phyloP scores from a whole-genome alignment of 108 stramenopile genomes.

The Fragilariopsis cylindrus region DNA sequence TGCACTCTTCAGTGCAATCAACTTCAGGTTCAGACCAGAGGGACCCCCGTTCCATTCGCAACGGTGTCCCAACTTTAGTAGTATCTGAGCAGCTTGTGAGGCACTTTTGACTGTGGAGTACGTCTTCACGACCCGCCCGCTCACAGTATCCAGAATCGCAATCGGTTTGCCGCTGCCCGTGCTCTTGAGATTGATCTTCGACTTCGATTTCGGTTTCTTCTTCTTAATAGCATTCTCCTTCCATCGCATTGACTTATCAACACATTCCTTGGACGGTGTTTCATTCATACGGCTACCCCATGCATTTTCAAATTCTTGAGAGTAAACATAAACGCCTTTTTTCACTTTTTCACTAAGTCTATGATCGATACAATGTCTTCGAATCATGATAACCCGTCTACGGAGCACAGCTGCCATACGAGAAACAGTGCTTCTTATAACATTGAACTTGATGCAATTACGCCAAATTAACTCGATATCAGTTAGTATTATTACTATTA shows the following conservation, averaged over 20 bases:
- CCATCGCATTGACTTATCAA: not conserved
- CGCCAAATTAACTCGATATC: constrained; percentile 81
- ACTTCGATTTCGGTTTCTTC: constrained; percentile 32
- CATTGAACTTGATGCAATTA: constrained; percentile 77
- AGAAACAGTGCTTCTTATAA: constrained; percentile 56
- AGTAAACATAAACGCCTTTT: constrained; percentile 39
- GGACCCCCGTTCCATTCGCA: constrained; percentile 42
- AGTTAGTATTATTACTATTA: constrained; percentile 46
- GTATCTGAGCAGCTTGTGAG: constrained; percentile 34
- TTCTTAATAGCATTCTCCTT: constrained; percentile 14
- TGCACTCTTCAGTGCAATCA: constrained; percentile 19
- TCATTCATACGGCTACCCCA: not conserved
- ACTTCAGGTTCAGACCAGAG: constrained; percentile 31
- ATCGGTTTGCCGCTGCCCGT: constrained; percentile 22
- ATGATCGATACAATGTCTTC: constrained; percentile 37
- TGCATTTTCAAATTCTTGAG: constrained; percentile 28
- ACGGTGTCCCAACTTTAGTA: constrained; percentile 53
- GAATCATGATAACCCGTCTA: constrained; percentile 43
- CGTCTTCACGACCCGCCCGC: constrained; percentile 64
- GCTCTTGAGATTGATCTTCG: constrained; percentile 29
- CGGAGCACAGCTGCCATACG: constrained; percentile 71
- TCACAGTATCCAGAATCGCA: constrained; percentile 78
- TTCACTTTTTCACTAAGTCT: constrained; percentile 45
- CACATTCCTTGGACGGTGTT: constrained; percentile 6
- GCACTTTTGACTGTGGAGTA: constrained; percentile 61